These are phyloP conservation scores for Macadamia tetraphylla DNA, from an alignment of 164 flowering plant species.

Conservation along the genomic window DNA sequence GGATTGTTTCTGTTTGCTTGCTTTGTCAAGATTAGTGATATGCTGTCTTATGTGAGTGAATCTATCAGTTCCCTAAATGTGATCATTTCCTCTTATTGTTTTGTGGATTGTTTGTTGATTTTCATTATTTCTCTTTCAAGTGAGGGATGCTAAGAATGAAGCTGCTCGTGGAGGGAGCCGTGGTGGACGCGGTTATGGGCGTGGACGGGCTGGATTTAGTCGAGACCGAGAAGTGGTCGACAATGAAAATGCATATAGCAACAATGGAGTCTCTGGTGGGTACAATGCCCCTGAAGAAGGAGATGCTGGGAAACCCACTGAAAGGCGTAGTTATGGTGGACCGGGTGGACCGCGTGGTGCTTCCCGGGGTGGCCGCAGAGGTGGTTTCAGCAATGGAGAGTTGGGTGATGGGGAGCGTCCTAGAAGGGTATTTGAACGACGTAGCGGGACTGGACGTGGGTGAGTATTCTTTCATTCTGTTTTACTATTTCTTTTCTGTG, in stretches of 20 bases:
- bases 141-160: conserved; percentile 50
- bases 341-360: conserved; percentile 49
- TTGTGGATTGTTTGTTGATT: background rate
- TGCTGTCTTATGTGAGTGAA: background rate
- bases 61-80: background rate
- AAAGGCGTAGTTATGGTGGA: conserved; percentile 44
- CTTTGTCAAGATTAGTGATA: background rate
- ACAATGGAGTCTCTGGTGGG: conserved; percentile 30
- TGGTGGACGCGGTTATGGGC: conserved; percentile 38
- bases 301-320: conserved; percentile 29
- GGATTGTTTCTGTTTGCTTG: too few relatives aligned
- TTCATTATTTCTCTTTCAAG: conserved; percentile 20
- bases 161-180: conserved; percentile 43
- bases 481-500: background rate
- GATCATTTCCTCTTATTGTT: background rate
- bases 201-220: conserved; percentile 32
- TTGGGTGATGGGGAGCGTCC: conserved; percentile 44
- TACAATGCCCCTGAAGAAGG: conserved; percentile 31
- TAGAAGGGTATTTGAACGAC: conserved; percentile 51
- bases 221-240: conserved; percentile 21
- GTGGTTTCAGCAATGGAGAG: conserved; percentile 51
- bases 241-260: conserved; percentile 35
- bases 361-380: conserved; percentile 55
- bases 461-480: conserved; percentile 13
- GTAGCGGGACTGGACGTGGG: conserved; percentile 69